A percentile compares a stretch with the other conserved stretches of the same genome.
These are phyloP conservation scores for Aspergillus saccharolyticus DNA, from an alignment of 495 filamentous ascomycete species.

Conservation along the genomic window DNA sequence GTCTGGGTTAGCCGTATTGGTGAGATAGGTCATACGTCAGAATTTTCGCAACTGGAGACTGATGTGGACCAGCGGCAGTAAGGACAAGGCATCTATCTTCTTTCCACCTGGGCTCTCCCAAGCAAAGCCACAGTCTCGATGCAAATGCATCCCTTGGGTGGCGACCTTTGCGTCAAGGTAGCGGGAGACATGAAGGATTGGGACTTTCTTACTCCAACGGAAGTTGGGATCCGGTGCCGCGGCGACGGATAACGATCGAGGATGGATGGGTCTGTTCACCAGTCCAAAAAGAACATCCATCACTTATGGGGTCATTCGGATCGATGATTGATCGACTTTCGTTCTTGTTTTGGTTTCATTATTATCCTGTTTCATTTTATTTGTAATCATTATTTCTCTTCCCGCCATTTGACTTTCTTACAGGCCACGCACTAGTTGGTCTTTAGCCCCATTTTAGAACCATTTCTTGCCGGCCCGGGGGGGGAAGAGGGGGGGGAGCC, in stretches of 20 bases:
- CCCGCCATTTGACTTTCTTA: neutral
- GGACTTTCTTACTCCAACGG: slow-evolving; percentile 20
- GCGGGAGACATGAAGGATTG: neutral
- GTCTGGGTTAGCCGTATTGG: neutral
- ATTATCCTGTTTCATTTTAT: neutral
- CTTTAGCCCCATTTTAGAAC: neutral
- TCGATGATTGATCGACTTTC: slow-evolving; percentile 23
- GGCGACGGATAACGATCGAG: slow-evolving; percentile 33
- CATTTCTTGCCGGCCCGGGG: slow-evolving; percentile 5
- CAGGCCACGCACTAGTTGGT: neutral
- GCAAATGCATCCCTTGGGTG: neutral
- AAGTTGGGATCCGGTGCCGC: slow-evolving; percentile 37
- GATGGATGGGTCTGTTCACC: slow-evolving; percentile 16
- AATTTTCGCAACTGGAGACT: neutral
- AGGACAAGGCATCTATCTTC: neutral
- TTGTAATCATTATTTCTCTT: neutral
- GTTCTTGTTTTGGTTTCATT: neutral
- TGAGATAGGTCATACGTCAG: neutral
- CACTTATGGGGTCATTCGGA: neutral
- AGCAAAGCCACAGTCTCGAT: neutral
- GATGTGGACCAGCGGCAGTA: neutral
- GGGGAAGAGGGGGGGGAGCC: no score
- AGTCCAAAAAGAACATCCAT: neutral
- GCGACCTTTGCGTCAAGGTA: no score
- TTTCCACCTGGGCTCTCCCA: neutral